Percentiles rank a stretch among this genome's conserved stretches.
phyloP scores from a whole-genome alignment of 1,139 yeast genomes.

The Hemisphaericaspora xylofermentans region DNA sequence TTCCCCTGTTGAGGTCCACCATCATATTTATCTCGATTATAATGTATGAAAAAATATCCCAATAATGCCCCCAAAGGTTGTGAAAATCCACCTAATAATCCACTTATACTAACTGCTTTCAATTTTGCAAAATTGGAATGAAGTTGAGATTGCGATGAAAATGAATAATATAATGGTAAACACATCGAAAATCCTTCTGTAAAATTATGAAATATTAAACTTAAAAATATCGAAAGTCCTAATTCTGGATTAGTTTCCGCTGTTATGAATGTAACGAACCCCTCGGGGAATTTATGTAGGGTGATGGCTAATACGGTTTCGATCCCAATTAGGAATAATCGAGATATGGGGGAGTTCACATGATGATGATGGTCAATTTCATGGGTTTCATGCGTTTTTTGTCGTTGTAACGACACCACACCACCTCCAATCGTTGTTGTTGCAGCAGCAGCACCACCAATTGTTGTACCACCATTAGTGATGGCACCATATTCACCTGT shows the following conservation, averaged over 20 bases:
- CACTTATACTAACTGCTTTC: constrained; percentile 64
- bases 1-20: constrained; percentile 30
- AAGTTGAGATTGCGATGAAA: constrained; percentile 20
- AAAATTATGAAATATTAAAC: constrained; percentile 84
- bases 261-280: constrained; percentile 82
- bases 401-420: constrained; percentile 9
- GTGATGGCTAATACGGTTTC: constrained; percentile 89
- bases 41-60: constrained; percentile 60
- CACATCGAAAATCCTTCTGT: constrained; percentile 97
- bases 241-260: constrained; percentile 69
- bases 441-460: background rate
- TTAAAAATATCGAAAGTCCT: constrained; percentile 79
- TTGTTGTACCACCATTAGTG: background rate
- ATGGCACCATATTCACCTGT: background rate
- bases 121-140: constrained; percentile 39
- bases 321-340: constrained; percentile 78
- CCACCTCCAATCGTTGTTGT: too few relatives aligned
- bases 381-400: constrained; percentile 15
- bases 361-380: constrained; percentile 71
- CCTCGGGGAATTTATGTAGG: constrained; percentile 92
- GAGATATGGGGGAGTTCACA: constrained; percentile 71
- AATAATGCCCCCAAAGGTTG: constrained; percentile 87
- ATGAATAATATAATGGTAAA: constrained; percentile 78
- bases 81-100: constrained; percentile 74
- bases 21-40: constrained; percentile 31